These are phyloP conservation scores for Ustilago nuda DNA, from an alignment of 1,284 basidiomycete species.

Conservation along the genomic window DNA sequence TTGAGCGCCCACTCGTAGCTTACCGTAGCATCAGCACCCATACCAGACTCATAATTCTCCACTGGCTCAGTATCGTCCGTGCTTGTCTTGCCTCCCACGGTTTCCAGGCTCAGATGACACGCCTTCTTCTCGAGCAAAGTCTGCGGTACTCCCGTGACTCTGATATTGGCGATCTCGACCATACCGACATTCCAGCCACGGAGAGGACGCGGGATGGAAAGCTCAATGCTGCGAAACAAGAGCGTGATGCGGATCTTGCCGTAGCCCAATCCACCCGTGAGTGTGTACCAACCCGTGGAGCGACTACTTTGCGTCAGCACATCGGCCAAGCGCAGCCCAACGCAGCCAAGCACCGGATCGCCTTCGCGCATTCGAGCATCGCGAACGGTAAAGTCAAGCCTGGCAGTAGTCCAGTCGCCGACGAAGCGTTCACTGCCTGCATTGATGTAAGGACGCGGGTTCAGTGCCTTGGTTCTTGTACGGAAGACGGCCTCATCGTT, in stretches of 20 bases:
- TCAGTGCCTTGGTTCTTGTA: constrained; percentile 60
- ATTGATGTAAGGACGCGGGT: constrained; percentile 64
- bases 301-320: constrained; percentile 49
- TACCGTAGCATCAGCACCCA: constrained; percentile 37
- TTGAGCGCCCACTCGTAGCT: constrained; percentile 50
- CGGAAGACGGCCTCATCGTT: constrained; percentile 65
- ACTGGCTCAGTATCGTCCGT: constrained; percentile 40
- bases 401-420: constrained; percentile 55
- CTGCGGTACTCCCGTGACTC: constrained; percentile 40
- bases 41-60: constrained; percentile 41
- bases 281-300: constrained; percentile 54
- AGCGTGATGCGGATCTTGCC: constrained; percentile 62
- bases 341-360: constrained; percentile 62
- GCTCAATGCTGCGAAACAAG: constrained; percentile 58
- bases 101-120: constrained; percentile 52
- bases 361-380: constrained; percentile 61
- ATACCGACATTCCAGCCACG: constrained; percentile 64
- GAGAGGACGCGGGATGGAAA: constrained; percentile 56
- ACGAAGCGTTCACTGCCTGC: constrained; percentile 61
- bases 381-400: constrained; percentile 58
- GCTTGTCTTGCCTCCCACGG: constrained; percentile 52
- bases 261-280: constrained; percentile 58
- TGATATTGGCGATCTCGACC: constrained; percentile 50
- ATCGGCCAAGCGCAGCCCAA: constrained; percentile 53
- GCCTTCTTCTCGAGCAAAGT: constrained; percentile 49